Evolutionary conservation across 495 filamentous ascomycete species (phyloP), one percentile per base, ranked within the genome.

Genomic region (Cudoniella acicularis): DNA sequence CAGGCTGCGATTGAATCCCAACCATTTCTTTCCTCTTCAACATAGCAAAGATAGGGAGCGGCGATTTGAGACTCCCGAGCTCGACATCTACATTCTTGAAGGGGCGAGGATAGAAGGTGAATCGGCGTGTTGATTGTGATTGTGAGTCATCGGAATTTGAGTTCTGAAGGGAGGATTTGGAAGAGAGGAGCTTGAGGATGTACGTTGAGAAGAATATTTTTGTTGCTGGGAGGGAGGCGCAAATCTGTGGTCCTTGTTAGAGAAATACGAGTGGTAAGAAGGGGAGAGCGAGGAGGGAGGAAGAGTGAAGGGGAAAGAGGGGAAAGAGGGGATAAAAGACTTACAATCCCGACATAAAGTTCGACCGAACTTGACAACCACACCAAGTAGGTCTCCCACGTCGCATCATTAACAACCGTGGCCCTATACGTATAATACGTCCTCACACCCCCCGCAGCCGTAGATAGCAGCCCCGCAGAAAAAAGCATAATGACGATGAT

Each of bases 271-370:
- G 20, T 9, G 43, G 43, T 8, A 21, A 21, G 43, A 47, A 47
- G 36, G 9, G 36, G 36, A 41, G 36, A 41, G 9, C 9, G n/a
- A n/a, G 36, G 36, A 41, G 9, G 9, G 36, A 9, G 36, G n/a
- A n/a, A n/a, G 36, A n/a, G 36, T 9, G n/a, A 9, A n/a, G 36
- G n/a, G 36, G n/a, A 41, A 41, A n/a, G 36, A 41, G n/a, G 36
- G 36, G n/a, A 41, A 41, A n/a, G n/a, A n/a, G n/a, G 45, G 21
- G 30, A 41, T 0, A 54, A 17, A 13, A 27, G 3, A 68, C 79
- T 62, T 80, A 88, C 83, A 68, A 87, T 72, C 13, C 79, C 83
- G 26, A 87, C 58, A 57, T 81, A 79, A 18, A 87, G 76, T 62
- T 87, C 85, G 0, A 87, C 65, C 2, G 73, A 65, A 18, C 79